phyloP scores from a whole-genome alignment of 192 early-diverging fungal genomes.

The Coemansia sp. region DNA sequence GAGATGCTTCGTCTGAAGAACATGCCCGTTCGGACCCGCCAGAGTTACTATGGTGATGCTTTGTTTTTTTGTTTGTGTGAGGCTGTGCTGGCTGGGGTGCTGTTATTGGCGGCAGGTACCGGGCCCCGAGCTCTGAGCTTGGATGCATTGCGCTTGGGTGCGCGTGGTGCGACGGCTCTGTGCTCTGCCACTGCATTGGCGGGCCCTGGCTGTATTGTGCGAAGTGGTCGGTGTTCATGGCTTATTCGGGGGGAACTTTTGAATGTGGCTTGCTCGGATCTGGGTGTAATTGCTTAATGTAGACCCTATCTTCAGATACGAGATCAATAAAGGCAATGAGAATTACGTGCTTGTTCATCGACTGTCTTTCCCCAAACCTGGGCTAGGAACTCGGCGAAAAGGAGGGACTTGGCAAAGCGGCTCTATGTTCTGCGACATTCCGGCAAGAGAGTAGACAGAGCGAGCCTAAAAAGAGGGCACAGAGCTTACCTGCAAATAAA shows the following conservation, averaged over 20 bases:
- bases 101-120: not conserved
- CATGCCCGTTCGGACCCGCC: slow-evolving; percentile 14
- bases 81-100: not conserved
- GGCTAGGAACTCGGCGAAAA: no score
- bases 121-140: not conserved
- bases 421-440: no score
- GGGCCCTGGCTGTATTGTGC: slow-evolving; percentile 6
- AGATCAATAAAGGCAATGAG: no score
- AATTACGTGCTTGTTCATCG: no score
- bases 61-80: not conserved
- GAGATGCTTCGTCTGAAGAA: slow-evolving; percentile 32
- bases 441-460: no score
- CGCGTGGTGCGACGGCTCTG: slow-evolving; percentile 6
- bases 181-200: slow-evolving; percentile 7
- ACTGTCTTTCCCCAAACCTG: no score
- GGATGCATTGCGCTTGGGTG: not conserved
- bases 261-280: no score
- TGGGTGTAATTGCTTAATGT: no score
- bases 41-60: slow-evolving; percentile 2
- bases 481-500: not conserved
- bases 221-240: slow-evolving; percentile 16
- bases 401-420: no score
- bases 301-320: no score
- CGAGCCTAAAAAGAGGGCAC: slow-evolving; percentile 2
- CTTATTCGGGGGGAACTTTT: not conserved